Percentiles rank a stretch among this genome's conserved stretches.
phyloP scores from a whole-genome alignment of 2,329 filamentous ascomycete species.

The Aspergillus sp. region DNA sequence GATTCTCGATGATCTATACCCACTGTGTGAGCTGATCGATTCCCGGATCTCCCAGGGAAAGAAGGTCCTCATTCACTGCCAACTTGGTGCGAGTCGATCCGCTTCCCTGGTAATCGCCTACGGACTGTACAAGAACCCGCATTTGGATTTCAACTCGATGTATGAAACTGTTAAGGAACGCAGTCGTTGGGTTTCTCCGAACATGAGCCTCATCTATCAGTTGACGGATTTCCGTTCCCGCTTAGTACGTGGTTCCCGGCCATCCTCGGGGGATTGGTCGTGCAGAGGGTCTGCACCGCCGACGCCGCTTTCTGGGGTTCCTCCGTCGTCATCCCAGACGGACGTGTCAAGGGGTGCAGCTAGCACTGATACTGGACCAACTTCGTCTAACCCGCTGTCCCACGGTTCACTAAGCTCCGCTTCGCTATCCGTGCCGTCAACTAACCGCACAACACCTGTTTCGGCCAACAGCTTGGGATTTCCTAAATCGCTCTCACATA shows the following conservation, averaged over 20 bases:
- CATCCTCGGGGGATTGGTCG: slow-evolving; percentile 37
- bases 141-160: slow-evolving; percentile 63
- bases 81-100: slow-evolving; percentile 64
- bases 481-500: slow-evolving; percentile 27
- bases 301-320: slow-evolving; percentile 19
- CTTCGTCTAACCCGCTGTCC: slow-evolving; percentile 21
- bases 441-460: slow-evolving; percentile 23
- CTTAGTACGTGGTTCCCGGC: slow-evolving; percentile 34
- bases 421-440: slow-evolving; percentile 26
- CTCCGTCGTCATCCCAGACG: background rate
- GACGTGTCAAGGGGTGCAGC: slow-evolving; percentile 11
- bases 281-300: slow-evolving; percentile 33
- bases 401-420: slow-evolving; percentile 26
- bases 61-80: slow-evolving; percentile 63
- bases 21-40: slow-evolving; percentile 62
- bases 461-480: slow-evolving; percentile 26
- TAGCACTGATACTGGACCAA: slow-evolving; percentile 15
- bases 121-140: slow-evolving; percentile 62
- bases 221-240: slow-evolving; percentile 60
- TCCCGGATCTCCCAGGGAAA: slow-evolving; percentile 58
- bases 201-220: slow-evolving; percentile 70
- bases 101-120: slow-evolving; percentile 67
- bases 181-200: slow-evolving; percentile 67
- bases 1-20: slow-evolving; percentile 62
- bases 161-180: slow-evolving; percentile 63